Conservation (phyloP, 2,329 filamentous ascomycete species). For the Iodosphaeria phyllophila region DNA sequence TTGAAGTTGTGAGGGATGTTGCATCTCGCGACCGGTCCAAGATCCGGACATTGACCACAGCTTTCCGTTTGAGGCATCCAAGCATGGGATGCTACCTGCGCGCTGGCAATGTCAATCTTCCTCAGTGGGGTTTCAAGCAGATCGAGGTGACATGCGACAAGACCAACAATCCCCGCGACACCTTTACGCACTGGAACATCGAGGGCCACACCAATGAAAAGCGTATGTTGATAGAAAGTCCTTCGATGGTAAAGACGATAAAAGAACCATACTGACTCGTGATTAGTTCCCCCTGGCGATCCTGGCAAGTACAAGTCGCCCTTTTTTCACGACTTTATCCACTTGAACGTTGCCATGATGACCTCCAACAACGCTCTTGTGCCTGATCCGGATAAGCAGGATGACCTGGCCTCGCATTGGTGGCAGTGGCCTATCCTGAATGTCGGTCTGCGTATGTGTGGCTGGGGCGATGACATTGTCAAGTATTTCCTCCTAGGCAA, state of each 20-base stretch:
- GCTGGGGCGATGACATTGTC: constrained; percentile 87
- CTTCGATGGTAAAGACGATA: no score
- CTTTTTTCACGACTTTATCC: constrained; percentile 93
- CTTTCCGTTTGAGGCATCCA: constrained; percentile 73
- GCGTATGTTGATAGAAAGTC: constrained; percentile 44
- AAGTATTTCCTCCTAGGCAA: constrained; percentile 99
- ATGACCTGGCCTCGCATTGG: constrained; percentile 87
- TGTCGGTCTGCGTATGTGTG: constrained; percentile 94
- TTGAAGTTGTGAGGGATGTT: constrained; percentile 83
- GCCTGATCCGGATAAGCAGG: constrained; percentile 95
- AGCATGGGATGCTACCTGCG: constrained; percentile 81
- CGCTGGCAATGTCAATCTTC: constrained; percentile 87
- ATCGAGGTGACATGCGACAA: constrained; percentile 95
- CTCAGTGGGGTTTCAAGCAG: constrained; percentile 99
- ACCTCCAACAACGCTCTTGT: constrained; percentile 98
- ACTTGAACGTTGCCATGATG: constrained; percentile 99
- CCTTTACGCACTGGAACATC: constrained; percentile 98
- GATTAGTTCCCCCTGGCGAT: constrained; percentile 64
- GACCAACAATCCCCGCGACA: constrained; percentile 77
- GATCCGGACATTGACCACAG: constrained; percentile 79
- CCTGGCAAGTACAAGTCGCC: constrained; percentile 89
- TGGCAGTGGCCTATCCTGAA: constrained; percentile 98
- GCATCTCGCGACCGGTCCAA: constrained; percentile 70
- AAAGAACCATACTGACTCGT: constrained; percentile 3
- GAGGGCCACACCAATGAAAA: constrained; percentile 90